Percentiles rank a stretch among this genome's conserved stretches.
Conservation (phyloP, 352 stramenopile species). For the Plasmopara viticola region DNA sequence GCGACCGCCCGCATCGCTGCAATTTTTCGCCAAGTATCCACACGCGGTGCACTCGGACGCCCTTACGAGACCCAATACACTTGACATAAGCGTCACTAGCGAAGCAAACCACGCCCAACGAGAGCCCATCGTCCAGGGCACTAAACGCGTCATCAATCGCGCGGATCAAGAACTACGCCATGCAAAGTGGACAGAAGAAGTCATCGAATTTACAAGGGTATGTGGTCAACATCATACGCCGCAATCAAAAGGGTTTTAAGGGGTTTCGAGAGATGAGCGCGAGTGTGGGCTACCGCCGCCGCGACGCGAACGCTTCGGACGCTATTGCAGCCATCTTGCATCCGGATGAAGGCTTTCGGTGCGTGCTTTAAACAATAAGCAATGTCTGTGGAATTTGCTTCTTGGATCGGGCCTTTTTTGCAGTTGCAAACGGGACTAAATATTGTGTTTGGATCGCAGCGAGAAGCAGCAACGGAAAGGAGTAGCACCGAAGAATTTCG, state of each 20-base stretch:
- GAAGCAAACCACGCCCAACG: neutral
- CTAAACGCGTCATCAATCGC: no score
- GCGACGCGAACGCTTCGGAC: slow-evolving; percentile 65
- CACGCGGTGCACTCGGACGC: slow-evolving; percentile 50
- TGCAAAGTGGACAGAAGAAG: neutral
- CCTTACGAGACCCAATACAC: slow-evolving; percentile 4
- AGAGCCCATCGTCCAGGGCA: no score
- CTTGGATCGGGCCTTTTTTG: no score
- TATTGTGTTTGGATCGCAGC: no score
- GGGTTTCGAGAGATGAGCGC: slow-evolving; percentile 29
- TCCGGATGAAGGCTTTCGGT: slow-evolving; percentile 29
- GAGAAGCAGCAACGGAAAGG: no score
- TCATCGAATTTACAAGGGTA: slow-evolving; percentile 7
- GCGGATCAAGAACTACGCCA: no score
- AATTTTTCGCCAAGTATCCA: slow-evolving; percentile 63
- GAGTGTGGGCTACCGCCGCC: slow-evolving; percentile 37
- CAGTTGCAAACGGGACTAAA: no score
- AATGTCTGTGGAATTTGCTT: no score
- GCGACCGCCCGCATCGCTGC: slow-evolving; percentile 20
- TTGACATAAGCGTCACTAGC: slow-evolving; percentile 18
- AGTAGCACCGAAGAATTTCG: no score
- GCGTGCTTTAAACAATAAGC: no score
- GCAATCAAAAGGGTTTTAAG: slow-evolving; percentile 4
- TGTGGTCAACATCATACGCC: slow-evolving; percentile 7
- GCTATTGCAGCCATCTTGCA: slow-evolving; percentile 57